Evolutionary conservation across 148 eudicot genomes (phyloP), one percentile per base, ranked within the genome.

Genomic region (Pharnaceum exiguum): DNA sequence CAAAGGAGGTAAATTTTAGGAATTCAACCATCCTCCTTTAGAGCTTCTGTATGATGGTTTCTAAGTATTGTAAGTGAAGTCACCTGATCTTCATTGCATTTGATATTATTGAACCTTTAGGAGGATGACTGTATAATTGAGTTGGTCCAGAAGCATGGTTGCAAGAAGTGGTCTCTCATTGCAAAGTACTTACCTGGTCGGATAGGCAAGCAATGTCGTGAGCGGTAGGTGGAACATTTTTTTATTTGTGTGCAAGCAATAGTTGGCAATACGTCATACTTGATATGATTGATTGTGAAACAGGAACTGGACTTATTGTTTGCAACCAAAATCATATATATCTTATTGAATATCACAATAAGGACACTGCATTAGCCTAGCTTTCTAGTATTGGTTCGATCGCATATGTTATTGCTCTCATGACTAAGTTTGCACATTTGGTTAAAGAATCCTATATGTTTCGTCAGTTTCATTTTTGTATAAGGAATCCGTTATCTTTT

Each of bases 121-220:
- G 97, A 90, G 74, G 97, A 90, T 71, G 86, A 86, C 16, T 40
- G 65, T 68, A 77, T 90, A 24, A 74, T 66, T 32, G 68, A 84
- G 69, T 63, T 86, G 70, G 91, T 86, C 53, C 65, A 77, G 75
- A 76, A 75, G 69, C 66, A 79, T 66, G 97, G 97, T 50, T 62
- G 74, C 59, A 82, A 49, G 64, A 82, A 69, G 47, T 86, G 97
- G 97, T 84, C 97, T 21, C 55, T 63, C 57, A 80, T 90, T 63
- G 95, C 97, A 47, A 81, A 86, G 75, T 71, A 49, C 61, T 65
- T 90, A 62, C 81, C 87, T 36, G 88, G 95, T 72, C 90, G 95
- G n/a, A 90, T 81, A 35, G 97, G 97, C 43, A 90, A 90, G 84
- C 97, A 90, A 57, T 90, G 95, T 67, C 79, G 97, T 27, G 97